phyloP scores from a whole-genome alignment of 2,329 filamentous ascomycete species.

The Pseudocercospora fuligena region DNA sequence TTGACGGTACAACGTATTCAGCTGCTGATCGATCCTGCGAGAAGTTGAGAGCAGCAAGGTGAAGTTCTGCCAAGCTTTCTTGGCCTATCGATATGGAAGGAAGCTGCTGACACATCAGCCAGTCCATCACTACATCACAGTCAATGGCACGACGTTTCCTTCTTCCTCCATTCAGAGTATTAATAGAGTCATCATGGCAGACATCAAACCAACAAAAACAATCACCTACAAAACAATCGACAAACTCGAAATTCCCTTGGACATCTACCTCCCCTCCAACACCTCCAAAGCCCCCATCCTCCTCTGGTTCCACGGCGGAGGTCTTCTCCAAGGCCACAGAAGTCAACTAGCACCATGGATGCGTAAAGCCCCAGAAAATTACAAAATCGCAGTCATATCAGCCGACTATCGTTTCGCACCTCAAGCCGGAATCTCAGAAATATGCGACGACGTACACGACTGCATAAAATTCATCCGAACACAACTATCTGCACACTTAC shows the following conservation, averaged over 20 bases:
- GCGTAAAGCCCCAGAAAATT: constrained; percentile 30
- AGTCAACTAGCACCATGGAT: constrained; percentile 34
- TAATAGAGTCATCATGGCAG: constrained; percentile 20
- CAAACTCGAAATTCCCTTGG: constrained; percentile 29
- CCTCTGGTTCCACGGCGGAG: constrained; percentile 37
- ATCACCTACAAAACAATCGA: constrained; percentile 34
- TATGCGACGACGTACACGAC: constrained; percentile 38
- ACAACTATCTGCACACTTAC: constrained; percentile 24
- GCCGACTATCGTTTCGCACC: constrained; percentile 42
- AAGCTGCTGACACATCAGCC: neutral
- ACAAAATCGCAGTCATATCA: constrained; percentile 36
- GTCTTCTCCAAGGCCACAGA: constrained; percentile 39
- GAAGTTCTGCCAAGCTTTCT: neutral
- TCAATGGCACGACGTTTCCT: neutral
- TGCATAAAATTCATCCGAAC: constrained; percentile 37
- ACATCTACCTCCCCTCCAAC: constrained; percentile 32
- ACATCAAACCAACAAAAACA: constrained; percentile 23
- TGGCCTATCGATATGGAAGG: neutral
- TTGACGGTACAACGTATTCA: neutral
- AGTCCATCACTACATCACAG: neutral
- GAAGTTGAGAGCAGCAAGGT: neutral
- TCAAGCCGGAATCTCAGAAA: constrained; percentile 38
- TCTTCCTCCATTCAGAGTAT: neutral
- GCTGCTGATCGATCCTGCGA: neutral
- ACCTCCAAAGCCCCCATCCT: constrained; percentile 27